Evolutionary conservation across 306 rosid species (phyloP).

Genomic region (Prunus salicina): DNA sequence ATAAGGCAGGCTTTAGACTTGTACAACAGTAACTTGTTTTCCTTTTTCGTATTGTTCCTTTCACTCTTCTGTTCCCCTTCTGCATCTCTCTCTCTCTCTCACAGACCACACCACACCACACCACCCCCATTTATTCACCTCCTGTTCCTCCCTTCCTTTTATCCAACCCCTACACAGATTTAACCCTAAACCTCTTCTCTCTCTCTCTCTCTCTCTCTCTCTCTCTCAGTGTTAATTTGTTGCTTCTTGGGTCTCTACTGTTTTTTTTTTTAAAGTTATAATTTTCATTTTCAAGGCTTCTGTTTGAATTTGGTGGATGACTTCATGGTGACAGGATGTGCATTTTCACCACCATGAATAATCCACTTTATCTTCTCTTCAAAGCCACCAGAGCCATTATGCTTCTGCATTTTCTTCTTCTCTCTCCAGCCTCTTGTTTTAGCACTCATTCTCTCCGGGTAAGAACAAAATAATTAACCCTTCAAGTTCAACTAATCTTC

Average conservation of each 20-base stretch:
- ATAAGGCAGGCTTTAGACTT: background rate
- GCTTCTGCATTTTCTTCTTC: constrained; percentile 32
- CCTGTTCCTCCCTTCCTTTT: constrained; percentile 10
- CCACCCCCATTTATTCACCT: constrained; percentile 37
- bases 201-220: constrained; percentile 6
- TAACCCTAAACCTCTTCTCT: background rate
- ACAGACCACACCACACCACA: constrained; percentile 16
- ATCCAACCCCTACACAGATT: constrained; percentile 16
- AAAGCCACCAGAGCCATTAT: constrained; percentile 30
- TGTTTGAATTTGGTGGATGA: constrained; percentile 22
- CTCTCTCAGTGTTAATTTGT: background rate
- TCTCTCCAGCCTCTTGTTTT: constrained; percentile 41
- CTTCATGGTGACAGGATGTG: constrained; percentile 30
- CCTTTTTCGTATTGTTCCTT: constrained; percentile 60
- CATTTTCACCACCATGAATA: constrained; percentile 43
- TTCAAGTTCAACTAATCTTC: background rate
- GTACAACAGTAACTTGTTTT: constrained; percentile 27
- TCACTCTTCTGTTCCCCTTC: constrained; percentile 53
- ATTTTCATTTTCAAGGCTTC: background rate
- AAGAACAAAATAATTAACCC: constrained; percentile 4
- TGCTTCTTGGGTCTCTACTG: constrained; percentile 34
- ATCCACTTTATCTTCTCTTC: constrained; percentile 29
- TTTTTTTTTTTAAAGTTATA: constrained; percentile 12
- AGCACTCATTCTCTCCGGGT: constrained; percentile 45
- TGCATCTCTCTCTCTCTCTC: constrained; percentile 31